Percentiles rank a stretch among this genome's conserved stretches.
phyloP scores from a whole-genome alignment of 805 yeast genomes.

The Clavispora carvajalis region DNA sequence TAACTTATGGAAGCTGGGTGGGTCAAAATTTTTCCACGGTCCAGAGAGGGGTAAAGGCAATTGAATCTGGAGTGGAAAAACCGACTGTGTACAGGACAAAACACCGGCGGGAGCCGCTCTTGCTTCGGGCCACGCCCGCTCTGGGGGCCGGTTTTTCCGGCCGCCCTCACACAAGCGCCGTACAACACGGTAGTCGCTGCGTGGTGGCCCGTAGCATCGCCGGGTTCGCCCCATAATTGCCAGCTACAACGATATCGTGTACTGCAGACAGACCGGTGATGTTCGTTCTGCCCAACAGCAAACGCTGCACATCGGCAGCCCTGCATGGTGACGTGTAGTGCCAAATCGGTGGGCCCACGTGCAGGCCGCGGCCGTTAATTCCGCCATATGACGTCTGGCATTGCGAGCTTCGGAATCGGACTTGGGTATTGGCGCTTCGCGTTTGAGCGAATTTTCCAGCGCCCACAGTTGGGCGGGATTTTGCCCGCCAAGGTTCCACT shows the following conservation, averaged over 20 bases:
- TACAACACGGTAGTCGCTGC: no score
- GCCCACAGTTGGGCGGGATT: no score
- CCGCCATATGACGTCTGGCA: not conserved
- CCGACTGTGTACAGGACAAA: not conserved
- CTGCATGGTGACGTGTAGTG: not conserved
- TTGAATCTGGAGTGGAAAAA: not conserved
- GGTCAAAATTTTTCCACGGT: not conserved
- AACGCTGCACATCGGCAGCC: not conserved
- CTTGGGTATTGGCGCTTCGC: not conserved
- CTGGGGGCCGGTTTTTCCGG: not conserved
- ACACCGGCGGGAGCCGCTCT: not conserved
- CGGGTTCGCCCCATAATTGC: no score
- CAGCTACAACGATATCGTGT: not conserved
- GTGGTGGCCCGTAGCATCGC: no score
- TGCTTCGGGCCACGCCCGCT: no score
- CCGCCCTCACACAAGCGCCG: no score
- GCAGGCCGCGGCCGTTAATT: not conserved
- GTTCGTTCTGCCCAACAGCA: not conserved
- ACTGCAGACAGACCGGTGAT: not conserved
- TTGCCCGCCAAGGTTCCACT: no score
- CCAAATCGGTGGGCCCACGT: not conserved
- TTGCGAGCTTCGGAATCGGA: slow-evolving; percentile 1
- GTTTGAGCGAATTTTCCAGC: not conserved
- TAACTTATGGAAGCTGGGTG: not conserved
- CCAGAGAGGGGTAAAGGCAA: not conserved